phyloP scores from a whole-genome alignment of 139 green algal species.

The Limnomonas spitsbergensis region DNA sequence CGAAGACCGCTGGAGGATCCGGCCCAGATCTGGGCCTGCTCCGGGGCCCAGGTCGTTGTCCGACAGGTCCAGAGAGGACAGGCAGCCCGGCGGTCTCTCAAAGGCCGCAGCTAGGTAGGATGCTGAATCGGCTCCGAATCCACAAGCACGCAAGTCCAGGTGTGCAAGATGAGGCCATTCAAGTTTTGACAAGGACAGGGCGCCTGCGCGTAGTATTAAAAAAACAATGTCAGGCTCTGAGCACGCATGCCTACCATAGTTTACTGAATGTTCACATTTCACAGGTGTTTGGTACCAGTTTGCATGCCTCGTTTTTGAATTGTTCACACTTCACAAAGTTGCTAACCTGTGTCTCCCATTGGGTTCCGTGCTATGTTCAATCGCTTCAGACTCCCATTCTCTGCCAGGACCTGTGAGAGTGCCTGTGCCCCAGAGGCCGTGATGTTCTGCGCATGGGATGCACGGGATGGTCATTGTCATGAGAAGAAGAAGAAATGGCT shows the following conservation, averaged over 20 bases:
- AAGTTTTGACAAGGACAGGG: too few species aligned
- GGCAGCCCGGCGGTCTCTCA: background rate
- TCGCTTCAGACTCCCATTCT: background rate
- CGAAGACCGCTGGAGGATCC: background rate
- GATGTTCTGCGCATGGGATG: too few species aligned
- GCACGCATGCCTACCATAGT: background rate
- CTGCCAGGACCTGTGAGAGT: background rate
- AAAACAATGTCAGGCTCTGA: background rate
- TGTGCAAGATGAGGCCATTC: background rate
- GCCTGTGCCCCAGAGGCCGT: background rate
- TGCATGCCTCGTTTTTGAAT: conserved; percentile 1
- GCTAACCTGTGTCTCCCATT: background rate
- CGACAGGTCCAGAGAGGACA: conserved; percentile 14
- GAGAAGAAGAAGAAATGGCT: background rate
- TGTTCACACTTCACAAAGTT: background rate
- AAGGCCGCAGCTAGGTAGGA: background rate
- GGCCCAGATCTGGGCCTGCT: background rate
- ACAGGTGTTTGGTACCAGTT: background rate
- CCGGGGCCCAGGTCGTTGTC: conserved; percentile 18
- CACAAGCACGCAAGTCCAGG: conserved; percentile 1
- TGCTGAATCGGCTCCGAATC: background rate
- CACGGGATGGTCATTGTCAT: too few species aligned
- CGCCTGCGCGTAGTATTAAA: background rate
- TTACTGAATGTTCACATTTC: background rate
- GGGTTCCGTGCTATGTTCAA: conserved; percentile 2